phyloP scores from a whole-genome alignment of 345 rosid species.

The Citrus sp. region DNA sequence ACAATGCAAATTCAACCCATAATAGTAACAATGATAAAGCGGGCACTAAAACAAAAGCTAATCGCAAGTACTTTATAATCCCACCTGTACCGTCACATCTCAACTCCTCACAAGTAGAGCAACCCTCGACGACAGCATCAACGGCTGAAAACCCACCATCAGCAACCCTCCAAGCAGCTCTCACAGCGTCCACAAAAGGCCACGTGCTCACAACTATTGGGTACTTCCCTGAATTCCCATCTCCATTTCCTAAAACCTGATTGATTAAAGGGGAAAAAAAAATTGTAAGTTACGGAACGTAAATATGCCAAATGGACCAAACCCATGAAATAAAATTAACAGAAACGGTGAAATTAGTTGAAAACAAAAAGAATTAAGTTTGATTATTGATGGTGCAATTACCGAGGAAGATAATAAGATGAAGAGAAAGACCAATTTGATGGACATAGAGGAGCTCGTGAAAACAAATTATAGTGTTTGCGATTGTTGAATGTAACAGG shows the following conservation, averaged over 20 bases:
- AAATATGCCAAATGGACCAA: background rate
- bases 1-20: background rate
- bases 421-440: conserved; percentile 16
- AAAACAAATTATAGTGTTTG: background rate
- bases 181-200: conserved; percentile 86
- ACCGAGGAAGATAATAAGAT: conserved; percentile 23
- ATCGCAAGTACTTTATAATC: background rate
- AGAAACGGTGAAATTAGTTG: background rate
- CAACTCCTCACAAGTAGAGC: conserved; percentile 86
- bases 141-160: conserved; percentile 63
- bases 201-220: conserved; percentile 88
- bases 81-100: conserved; percentile 93
- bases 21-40: background rate
- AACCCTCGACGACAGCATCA: conserved; percentile 92
- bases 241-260: conserved; percentile 40
- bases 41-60: background rate
- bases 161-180: conserved; percentile 77
- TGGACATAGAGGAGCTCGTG: background rate
- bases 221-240: conserved; percentile 33
- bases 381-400: background rate
- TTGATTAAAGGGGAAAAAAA: background rate
- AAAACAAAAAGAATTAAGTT: background rate
- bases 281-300: background rate
- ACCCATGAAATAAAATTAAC: background rate
- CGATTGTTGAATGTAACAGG: background rate